Base-by-base conservation (phyloP, 2,329 filamentous ascomycete species). In the Stromatinia cepivora region DNA sequence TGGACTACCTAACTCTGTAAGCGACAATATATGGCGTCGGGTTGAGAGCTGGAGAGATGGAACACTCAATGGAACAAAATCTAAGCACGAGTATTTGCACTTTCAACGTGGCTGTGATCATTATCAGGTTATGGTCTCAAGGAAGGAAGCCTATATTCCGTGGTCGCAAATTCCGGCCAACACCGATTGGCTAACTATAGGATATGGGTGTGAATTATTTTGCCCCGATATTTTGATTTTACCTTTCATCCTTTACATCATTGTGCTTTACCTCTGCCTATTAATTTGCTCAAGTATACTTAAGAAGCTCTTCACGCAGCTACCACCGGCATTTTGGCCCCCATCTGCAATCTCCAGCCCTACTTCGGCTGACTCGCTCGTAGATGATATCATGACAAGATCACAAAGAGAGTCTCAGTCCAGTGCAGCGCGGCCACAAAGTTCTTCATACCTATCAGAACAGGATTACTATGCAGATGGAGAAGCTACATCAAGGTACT, bases 21-120 rank as follows among this genome's bases (percentile, higher is more conserved):
- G 66, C 48, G 46, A 69, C 39, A 46, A 13, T 3, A 69, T 69
- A 25, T 69, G 66, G 66, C 46, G 50, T 20, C 22, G 52, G 36
- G 66, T 39, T 28, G 34, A 52, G n/a, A 64, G 15, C 15, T 64
- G 36, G 57, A 63, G 17, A 28, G 52, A 31, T 54, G 48, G 57
- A 13, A 28, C 6, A 6, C 22, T n/a, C 7, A 22, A 20, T 25
- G n/a, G 28, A 13, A 25, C 34, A 36, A 25, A 22, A 9, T 6
- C 9, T 5, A 56, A 45, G 25, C 3, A n/a, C 7, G 36, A 22
- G 7, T 17, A 3, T 31, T 28, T 66, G 20, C 50, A 45, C 17
- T 64, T 68, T 42, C 58, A 68, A 11, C 20, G 28, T 1, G 66
- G 56, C 3, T 69, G 66, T 10, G 39, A 56, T 8, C 34, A 57